Base-by-base conservation (phyloP, 768 basidiomycete species). In the Lanmaoa pseudosensibilis region DNA sequence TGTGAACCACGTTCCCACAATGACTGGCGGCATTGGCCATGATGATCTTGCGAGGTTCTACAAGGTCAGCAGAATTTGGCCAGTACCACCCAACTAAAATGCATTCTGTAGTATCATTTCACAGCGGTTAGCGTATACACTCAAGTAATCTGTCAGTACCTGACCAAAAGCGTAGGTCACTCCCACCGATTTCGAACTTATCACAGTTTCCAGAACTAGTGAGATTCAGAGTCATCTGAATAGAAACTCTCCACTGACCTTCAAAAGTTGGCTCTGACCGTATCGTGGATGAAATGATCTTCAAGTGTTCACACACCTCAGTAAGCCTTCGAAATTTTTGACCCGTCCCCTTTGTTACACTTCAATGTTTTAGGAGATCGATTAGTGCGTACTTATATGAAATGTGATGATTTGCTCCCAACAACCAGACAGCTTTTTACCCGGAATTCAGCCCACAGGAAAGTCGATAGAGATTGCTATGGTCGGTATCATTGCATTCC, bases 271-370 rank as follows among this genome's bases (percentile, higher is more conserved):
- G 80, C 16, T 69, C 76, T 4, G 77, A 80, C 56, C 67, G 78
- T 27, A 70, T 80, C 41, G 73, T 79, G 19, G 78, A 80, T 56
- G 81, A 79, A 65, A 77, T 79, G 72, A 75, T 80, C 39, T 77
- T 77, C 63, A 73, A 75, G 56, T 76, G 73, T 58, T 72, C 68
- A 8, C 75, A 77, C 55, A 77, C 75, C 4, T 72, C 68, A 46
- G 75, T 75, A 56, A 30, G 69, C 4, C 21, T 21, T 27, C 16
- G 10, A 44, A 11, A 4, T 6, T 48, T 10, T 15, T 19, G 21
- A 30, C 18, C 18, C 33, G 2, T 46, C 44, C 43, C 19, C 30
- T 12, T 27, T 21, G 1, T 55, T 41, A 44, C 46, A 41, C 18
- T 43, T 46, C 13, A 40, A 21, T 37, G 25, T 36, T 36, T 32